Evolutionary conservation across 2,329 filamentous ascomycete species (phyloP), one percentile per base, ranked within the genome.

Genomic region (Huntiella bhutanensis): DNA sequence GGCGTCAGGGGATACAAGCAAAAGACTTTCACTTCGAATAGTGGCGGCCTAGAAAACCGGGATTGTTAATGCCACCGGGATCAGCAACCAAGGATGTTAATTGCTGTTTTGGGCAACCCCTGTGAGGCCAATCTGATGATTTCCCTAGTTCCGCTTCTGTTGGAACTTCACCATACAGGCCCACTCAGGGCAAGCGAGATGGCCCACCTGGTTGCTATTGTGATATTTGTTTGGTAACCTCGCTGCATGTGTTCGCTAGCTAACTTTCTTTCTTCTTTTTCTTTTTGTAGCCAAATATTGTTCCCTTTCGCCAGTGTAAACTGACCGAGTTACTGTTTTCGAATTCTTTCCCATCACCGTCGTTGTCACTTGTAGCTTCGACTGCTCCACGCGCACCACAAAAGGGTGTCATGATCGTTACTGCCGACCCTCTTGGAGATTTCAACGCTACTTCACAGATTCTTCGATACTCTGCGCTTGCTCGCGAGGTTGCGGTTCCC

Each of bases 401-500:
- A 58, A 87, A 82, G 56, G 87, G 80, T 1, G 77, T 93, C 55
- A 96, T 98, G 87, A 82, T 98, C 48, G 88, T 96, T 12, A 94
- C 88, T 0, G 91, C 88, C 3, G 88, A 98, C 56, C 84, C 91
- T 0, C 64, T 82, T 10, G 88, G 91, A 34, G 91, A 98, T 60
- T 95, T 87, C 66, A 96, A 96, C 57, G 86, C 91, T 10, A 98
- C 91, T 0, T 92, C 84, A 4, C 91, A 96, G 58, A 96, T 98
- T 51, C 68, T 98, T 1, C 79, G 88, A 13, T 98, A 98, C 63
- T 91, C 84, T 16, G 88, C 91, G 0, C 71, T 98, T 4, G 91
- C 91, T 0, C 77, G 86, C 15, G 88, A 96, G 62, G 82, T 96
- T 8, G 92, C 88, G 0, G 84, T 95, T 1, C 86, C 87, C 4